Evolutionary conservation across 495 filamentous ascomycete genomes (phyloP), one percentile per base, ranked within the genome.

Genomic region (Neurospora sublineolata): DNA sequence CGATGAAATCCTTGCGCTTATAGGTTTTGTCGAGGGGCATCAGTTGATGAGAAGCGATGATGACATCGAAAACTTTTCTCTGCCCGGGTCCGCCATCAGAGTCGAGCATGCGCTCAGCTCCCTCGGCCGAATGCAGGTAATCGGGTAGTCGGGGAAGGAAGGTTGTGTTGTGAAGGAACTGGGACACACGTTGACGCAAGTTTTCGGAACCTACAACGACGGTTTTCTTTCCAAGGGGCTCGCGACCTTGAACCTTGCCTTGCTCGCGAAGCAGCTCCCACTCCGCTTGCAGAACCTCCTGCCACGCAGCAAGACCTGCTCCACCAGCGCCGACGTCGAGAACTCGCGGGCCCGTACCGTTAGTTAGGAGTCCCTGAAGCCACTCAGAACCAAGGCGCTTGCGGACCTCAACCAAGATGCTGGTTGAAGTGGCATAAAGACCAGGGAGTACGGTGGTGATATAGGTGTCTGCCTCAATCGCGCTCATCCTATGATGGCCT

Each of bases 101-200:
- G 64, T 87, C 82, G 9, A 86, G 73, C 69, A 77, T 74, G 6
- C 80, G 78, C 46, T 86, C 80, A 11, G 81, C 76, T 1, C 83
- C 75, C 5, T 80, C 77, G 8, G 78, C 76, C 3, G 83, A 82
- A 71, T 94, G 92, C n/a, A 93, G 74, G 75, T 94, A 93, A 76
- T 99, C 93, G n/a, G 95, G 95, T 37, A 98, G 83, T 2, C 94
- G 91, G 12, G 95, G 95, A 33, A 99, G 85, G 78, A 99, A 98
- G 0, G 89, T 93, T 0, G 95, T 97, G 76, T 97, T 91, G 16
- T 95, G 88, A 12, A 99, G 85, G 72, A 97, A 86, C 38, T 81
- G 82, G 70, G 92, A 91, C 18, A 92, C 86, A 20, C 94, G 90
- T 30, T 92, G 82, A n/a, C 93, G 89, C 40, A 99, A 85, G 16